A percentile compares a stretch with the other conserved stretches of the same genome.
Evolutionary conservation across 2,329 filamentous ascomycete species (phyloP).

Genomic region (Aureobasidium sp.): DNA sequence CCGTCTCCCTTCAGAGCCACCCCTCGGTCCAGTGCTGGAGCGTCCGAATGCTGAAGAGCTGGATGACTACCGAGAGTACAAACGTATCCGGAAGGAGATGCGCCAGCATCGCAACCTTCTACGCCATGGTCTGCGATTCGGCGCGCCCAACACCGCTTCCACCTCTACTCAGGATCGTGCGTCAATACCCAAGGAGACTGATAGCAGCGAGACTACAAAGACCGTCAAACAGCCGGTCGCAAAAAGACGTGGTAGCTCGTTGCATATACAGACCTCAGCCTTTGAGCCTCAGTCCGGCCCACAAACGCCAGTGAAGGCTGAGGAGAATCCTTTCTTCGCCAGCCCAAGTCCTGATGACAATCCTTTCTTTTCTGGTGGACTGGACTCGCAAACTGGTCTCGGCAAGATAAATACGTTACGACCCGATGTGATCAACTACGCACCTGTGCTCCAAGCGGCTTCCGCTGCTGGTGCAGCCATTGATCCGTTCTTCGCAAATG

Average conservation of each 20-base stretch:
- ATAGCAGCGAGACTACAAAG: background rate
- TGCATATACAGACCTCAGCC: background rate
- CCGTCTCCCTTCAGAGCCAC: conserved; percentile 22
- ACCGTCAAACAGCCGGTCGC: background rate
- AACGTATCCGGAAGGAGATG: conserved; percentile 26
- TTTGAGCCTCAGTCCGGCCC: background rate
- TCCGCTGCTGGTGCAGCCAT: background rate
- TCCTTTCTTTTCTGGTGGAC: conserved; percentile 4
- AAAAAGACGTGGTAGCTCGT: background rate
- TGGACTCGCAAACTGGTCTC: background rate
- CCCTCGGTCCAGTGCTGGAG: conserved; percentile 29
- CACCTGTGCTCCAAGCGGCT: conserved; percentile 3
- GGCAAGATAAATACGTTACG: conserved; percentile 4
- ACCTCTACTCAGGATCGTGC: background rate
- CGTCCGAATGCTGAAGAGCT: conserved; percentile 36
- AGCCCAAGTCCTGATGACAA: background rate
- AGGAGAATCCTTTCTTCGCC: conserved; percentile 4
- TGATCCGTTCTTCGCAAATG: conserved; percentile 5
- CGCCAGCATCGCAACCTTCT: background rate
- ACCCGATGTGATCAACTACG: conserved; percentile 5
- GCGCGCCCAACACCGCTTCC: background rate
- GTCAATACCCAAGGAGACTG: background rate
- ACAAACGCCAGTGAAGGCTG: background rate
- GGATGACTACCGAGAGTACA: conserved; percentile 42
- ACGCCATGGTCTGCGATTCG: background rate